Base-by-base conservation (phyloP, 1,139 yeast genomes). In the Yamadazyma triangularis region DNA sequence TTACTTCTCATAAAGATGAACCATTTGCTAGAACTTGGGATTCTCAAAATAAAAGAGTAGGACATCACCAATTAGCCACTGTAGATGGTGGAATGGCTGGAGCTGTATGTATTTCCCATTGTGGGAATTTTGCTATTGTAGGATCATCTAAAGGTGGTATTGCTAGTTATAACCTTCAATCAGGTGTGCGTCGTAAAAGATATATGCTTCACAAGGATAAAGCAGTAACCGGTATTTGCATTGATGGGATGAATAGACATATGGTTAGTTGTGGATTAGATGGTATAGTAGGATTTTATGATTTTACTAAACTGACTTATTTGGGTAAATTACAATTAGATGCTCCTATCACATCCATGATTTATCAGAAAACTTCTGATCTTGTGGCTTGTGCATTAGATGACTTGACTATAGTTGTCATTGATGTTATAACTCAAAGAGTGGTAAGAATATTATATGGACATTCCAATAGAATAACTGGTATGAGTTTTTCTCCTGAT, bases 131-230 rank as follows among this genome's bases (percentile, higher is more conserved):
- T 59, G 96, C 84, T 2, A 61, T 91, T 28, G 83, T 93, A 15
- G 99, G 97, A n/a, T 87, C 96, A 4, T 72, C 91, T 2, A 60
- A 65, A 25, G 99, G 99, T 41, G 81, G 86, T n/a, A 81, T 91
- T 41, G 89, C 83, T 18, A 86, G 83, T 10, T 89, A 80, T 58
- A 93, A 93, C 52, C 63, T 93, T 55, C 98, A 93, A 59, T 85
- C 95, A 49, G 98, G 98, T 13, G 56, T 75, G 12, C 59, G 80
- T 31, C 73, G 96, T 44, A 81, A 82, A 48, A 71, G 68, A 45
- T 73, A 73, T 45, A 70, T 70, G 39, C 65, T 85, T 24, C 97
- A 89, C 52, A 75, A 77, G 45, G 20, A 18, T 18, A 80, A 78
- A 42, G 73, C 93, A 0, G 89, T 93, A 13, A 86, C 96, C 2